A percentile compares a stretch with the other conserved stretches of the same genome.
Evolutionary conservation across 2,329 filamentous ascomycete species (phyloP).

Genomic region (Fusarium nodosum): DNA sequence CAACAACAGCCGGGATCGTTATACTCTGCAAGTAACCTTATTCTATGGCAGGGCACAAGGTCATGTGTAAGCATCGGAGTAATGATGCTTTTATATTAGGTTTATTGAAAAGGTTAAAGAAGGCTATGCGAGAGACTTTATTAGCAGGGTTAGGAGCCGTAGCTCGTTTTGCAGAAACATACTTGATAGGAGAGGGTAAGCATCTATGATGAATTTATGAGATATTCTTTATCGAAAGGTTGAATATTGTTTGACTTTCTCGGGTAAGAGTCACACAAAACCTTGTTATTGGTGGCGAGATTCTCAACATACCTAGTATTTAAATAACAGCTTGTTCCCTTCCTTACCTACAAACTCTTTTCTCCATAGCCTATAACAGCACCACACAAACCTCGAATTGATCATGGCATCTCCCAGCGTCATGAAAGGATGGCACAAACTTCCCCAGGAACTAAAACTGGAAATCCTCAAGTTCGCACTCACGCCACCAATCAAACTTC

Average conservation of each 20-base stretch:
- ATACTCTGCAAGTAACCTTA: too few relatives aligned
- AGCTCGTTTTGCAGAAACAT: neutral
- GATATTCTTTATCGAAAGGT: too few relatives aligned
- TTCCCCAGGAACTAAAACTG: neutral
- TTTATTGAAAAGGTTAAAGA: too few relatives aligned
- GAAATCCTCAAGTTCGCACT: neutral
- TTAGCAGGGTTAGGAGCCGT: slow-evolving; percentile 3
- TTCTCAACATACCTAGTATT: neutral
- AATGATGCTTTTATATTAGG: too few relatives aligned
- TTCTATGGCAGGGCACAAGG: too few relatives aligned
- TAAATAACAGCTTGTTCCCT: neutral
- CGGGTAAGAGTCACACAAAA: neutral
- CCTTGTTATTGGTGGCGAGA: neutral
- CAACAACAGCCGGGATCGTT: too few relatives aligned
- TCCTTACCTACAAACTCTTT: neutral
- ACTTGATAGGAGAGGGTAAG: neutral
- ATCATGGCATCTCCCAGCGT: neutral
- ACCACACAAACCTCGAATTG: neutral
- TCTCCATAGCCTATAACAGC: neutral
- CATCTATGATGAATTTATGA: too few relatives aligned
- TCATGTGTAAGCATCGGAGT: too few relatives aligned
- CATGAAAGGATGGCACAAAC: neutral
- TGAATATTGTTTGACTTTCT: neutral
- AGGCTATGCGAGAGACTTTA: slow-evolving; percentile 20
- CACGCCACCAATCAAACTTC: neutral